Evolutionary conservation across 78 protist species (phyloP), one percentile per base, ranked within the genome.

Genomic region (Isochrysis galbana): DNA sequence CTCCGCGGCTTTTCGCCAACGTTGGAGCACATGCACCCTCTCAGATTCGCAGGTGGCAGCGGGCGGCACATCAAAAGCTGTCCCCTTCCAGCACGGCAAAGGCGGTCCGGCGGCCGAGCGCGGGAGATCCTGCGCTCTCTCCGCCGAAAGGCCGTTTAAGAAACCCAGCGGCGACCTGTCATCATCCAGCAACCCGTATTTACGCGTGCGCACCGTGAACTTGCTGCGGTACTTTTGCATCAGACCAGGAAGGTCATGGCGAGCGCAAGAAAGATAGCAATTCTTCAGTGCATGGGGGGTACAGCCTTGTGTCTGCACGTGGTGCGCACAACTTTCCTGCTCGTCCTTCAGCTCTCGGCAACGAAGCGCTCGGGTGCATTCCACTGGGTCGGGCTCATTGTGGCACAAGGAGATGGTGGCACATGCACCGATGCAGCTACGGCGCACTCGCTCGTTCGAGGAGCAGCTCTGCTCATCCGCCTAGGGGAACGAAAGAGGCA

Each of bases 271-370:
- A 29, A 77, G 84, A 29, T 39, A 77, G 84, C 84, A 77, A 3
- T 17, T 36, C n/a, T 39, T 77, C 84, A 77, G 46, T 11, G 4
- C 74, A 5, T 22, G 84, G 47, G 46, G 17, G 47, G 44, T 22
- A 29, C 84, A 77, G 2, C 84, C 84, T 14, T 17, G 2, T 29
- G 44, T 1, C n/a, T 10, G 32, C 32, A 77, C 84, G 17, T 10
- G 46, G 26, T 4, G 47, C 47, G 44, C 32, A 17, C 84, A 77
- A 46, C 2, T 2, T 0, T 17, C 47, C 29, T 39, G 4, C 48
- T 14, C 46, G 46, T 77, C 84, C 46, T 36, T 77, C 34, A 77
- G 84, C 84, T 77, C 84, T 22, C 84, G 84, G 84, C 84, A 77
- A n/a, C 84, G 84, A 26, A 77, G 44, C 47, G 84, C 84, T 46